Evolutionary conservation across 495 filamentous ascomycete species (phyloP).

Genomic region (Glonium stellatum): DNA sequence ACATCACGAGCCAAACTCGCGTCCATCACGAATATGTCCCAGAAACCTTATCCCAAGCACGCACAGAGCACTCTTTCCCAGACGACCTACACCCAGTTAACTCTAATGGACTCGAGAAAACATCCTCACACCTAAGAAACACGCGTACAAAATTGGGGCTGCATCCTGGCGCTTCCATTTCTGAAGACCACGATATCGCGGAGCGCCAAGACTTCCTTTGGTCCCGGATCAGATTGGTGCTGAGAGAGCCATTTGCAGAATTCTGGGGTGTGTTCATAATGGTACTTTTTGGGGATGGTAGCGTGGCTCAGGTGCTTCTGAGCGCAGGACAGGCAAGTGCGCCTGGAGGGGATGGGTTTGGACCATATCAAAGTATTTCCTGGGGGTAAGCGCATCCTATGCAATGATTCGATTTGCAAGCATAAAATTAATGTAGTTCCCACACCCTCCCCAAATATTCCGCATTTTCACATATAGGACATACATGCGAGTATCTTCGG

Average conservation of each 20-base stretch:
- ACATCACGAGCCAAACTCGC: no score
- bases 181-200: conserved; percentile 15
- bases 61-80: no score
- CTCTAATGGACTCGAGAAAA: conserved; percentile 4
- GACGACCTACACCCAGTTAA: no score
- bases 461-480: no score
- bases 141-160: background rate
- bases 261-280: conserved; percentile 60
- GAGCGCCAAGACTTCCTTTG: conserved; percentile 40
- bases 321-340: conserved; percentile 35
- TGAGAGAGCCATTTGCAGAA: conserved; percentile 55
- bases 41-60: no score
- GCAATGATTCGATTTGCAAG: no score
- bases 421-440: no score
- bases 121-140: background rate
- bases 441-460: no score
- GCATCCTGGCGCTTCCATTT: conserved; percentile 11
- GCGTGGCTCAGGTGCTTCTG: conserved; percentile 53
- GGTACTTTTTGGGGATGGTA: conserved; percentile 57
- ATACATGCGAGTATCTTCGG: no score
- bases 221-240: conserved; percentile 41
- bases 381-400: conserved; percentile 46
- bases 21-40: no score
- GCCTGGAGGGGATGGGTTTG: conserved; percentile 40
- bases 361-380: conserved; percentile 54